phyloP scores from a whole-genome alignment of 208 protist species.

The Crithidia brevicula region DNA sequence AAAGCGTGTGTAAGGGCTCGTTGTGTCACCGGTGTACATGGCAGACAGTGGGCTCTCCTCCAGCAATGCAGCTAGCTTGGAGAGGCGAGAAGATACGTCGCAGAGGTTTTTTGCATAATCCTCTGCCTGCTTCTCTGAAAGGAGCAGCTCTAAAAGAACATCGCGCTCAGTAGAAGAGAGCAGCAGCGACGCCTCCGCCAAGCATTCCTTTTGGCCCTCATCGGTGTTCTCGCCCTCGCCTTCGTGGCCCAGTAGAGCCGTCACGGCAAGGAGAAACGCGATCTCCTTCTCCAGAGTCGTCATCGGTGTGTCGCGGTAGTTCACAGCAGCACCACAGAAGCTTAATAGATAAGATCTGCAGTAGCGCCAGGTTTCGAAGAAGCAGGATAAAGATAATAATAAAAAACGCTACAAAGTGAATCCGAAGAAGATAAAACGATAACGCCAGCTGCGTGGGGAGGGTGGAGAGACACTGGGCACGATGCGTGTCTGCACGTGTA shows the following conservation, averaged over 20 bases:
- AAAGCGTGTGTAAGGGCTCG: constrained; percentile 31
- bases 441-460: no score
- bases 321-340: not conserved
- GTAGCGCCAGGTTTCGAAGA: no score
- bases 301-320: constrained; percentile 7
- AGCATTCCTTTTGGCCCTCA: not conserved
- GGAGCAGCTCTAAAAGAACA: constrained; percentile 28
- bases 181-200: not conserved
- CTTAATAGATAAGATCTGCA: not conserved
- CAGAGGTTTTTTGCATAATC: not conserved
- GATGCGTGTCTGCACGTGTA: no score
- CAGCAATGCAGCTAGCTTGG: constrained; percentile 5
- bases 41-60: constrained; percentile 26
- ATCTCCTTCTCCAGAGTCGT: constrained; percentile 22
- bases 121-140: constrained; percentile 15
- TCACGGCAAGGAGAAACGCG: constrained; percentile 22
- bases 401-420: no score
- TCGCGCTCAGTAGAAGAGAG: constrained; percentile 12
- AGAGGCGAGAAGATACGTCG: not conserved
- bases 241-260: constrained; percentile 14
- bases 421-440: no score
- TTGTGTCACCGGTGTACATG: constrained; percentile 22
- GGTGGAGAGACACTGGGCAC: no score
- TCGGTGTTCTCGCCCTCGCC: not conserved
- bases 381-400: no score